Percentiles rank a stretch among this genome's conserved stretches.
Conservation (phyloP, 2,329 filamentous ascomycete species). For the Elsinoe perseae region DNA sequence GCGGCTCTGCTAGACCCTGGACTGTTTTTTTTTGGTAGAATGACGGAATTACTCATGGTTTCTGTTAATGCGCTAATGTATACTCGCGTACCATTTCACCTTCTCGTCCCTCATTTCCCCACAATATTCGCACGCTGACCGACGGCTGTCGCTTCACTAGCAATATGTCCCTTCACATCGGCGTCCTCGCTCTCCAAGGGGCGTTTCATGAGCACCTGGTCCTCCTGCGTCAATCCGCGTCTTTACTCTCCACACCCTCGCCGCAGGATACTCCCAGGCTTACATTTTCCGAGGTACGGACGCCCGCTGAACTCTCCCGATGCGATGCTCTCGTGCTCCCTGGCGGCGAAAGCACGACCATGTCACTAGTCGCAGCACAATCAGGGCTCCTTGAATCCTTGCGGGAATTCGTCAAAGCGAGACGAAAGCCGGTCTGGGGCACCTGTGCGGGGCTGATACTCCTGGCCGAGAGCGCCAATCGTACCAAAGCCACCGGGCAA, state of each 20-base stretch:
- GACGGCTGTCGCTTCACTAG: too few relatives aligned
- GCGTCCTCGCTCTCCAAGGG: slow-evolving; percentile 74
- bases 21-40: too few relatives aligned
- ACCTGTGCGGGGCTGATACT: slow-evolving; percentile 93
- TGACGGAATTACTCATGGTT: too few relatives aligned
- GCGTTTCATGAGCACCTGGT: slow-evolving; percentile 84
- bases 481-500: slow-evolving; percentile 83
- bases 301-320: slow-evolving; percentile 55
- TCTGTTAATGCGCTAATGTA: too few relatives aligned
- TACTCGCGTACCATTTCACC: too few relatives aligned
- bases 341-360: slow-evolving; percentile 90
- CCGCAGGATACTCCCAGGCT: slow-evolving; percentile 34
- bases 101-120: too few relatives aligned
- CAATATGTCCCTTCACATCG: slow-evolving; percentile 35
- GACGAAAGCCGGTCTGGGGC: slow-evolving; percentile 81
- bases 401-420: slow-evolving; percentile 79
- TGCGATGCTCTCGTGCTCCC: slow-evolving; percentile 86
- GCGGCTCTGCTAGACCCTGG: background rate
- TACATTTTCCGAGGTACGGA: slow-evolving; percentile 72
- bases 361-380: slow-evolving; percentile 77
- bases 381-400: slow-evolving; percentile 77
- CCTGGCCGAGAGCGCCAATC: slow-evolving; percentile 77
- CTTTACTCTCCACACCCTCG: slow-evolving; percentile 34
- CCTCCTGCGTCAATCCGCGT: slow-evolving; percentile 62
- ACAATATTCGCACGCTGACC: background rate